A percentile compares a stretch with the other conserved stretches of the same genome.
phyloP scores from a whole-genome alignment of 2,329 filamentous ascomycete species.

The Apiospora sp. region DNA sequence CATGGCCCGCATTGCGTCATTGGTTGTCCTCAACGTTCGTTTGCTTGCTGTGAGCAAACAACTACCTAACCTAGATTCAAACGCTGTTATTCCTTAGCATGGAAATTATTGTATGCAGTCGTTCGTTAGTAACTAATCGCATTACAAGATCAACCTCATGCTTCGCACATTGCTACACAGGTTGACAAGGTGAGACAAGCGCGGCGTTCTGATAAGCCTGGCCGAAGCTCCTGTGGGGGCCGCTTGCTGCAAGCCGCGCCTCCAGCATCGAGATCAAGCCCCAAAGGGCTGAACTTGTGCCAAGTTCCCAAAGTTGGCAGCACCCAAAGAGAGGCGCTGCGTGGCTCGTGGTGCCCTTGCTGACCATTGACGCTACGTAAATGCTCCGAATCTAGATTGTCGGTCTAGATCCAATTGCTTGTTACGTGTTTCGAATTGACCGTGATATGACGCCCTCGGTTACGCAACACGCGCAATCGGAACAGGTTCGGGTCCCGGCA shows the following conservation, averaged over 20 bases:
- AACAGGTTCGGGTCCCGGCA: not conserved
- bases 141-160: not conserved
- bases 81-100: not conserved
- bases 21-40: not conserved
- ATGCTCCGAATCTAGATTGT: not conserved
- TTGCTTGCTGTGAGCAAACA: not conserved
- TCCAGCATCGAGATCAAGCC: constrained; percentile 14
- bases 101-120: not conserved
- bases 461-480: not conserved
- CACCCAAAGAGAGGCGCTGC: not conserved
- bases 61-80: not conserved
- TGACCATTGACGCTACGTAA: not conserved
- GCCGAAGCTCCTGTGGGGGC: constrained; percentile 5
- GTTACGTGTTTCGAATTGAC: constrained; percentile 17
- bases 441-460: constrained; percentile 8
- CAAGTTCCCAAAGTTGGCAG: constrained; percentile 13
- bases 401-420: not conserved
- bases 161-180: not conserved
- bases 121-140: not conserved
- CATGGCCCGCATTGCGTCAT: constrained; percentile 20
- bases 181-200: not conserved
- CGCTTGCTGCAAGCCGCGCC: not conserved
- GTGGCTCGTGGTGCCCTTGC: too few relatives aligned
- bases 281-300: constrained; percentile 14
- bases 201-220: not conserved